Conservation (phyloP, 106 monocot genomes). For the Dendrobium chrysotoxum region DNA sequence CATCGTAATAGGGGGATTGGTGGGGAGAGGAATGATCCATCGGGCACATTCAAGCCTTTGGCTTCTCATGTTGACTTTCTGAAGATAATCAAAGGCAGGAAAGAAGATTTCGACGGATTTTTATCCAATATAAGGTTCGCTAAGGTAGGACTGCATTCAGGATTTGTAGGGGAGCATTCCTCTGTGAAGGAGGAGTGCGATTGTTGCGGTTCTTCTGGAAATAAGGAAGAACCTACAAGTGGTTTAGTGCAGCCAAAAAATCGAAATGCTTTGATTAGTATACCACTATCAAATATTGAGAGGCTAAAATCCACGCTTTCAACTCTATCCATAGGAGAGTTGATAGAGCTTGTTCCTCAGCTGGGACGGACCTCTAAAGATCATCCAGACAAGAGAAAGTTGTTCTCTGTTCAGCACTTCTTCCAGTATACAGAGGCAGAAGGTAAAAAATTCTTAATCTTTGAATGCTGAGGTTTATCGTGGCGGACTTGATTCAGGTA, state of each 20-base stretch:
- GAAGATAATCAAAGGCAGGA: not conserved
- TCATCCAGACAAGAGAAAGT: constrained; percentile 74
- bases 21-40: not conserved
- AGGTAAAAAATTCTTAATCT: constrained; percentile 32
- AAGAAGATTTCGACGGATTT: constrained; percentile 1
- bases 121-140: not conserved
- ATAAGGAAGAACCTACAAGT: constrained; percentile 26
- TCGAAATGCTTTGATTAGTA: constrained; percentile 29
- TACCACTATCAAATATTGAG: constrained; percentile 72
- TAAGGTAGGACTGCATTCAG: constrained; percentile 13
- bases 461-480: not conserved
- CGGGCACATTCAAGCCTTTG: not conserved
- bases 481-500: not conserved
- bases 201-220: constrained; percentile 11
- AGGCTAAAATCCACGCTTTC: constrained; percentile 45
- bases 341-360: constrained; percentile 56
- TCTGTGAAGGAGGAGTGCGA: constrained; percentile 19
- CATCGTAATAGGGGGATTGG: not conserved
- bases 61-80: not conserved
- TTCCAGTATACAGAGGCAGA: constrained; percentile 60
- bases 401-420: constrained; percentile 81
- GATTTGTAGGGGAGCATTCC: constrained; percentile 18
- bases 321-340: constrained; percentile 41
- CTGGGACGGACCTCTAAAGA: constrained; percentile 37
- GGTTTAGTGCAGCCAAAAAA: constrained; percentile 20